Conservation (phyloP, 2,329 filamentous ascomycete genomes). For the Aureobasidium namibiae region DNA sequence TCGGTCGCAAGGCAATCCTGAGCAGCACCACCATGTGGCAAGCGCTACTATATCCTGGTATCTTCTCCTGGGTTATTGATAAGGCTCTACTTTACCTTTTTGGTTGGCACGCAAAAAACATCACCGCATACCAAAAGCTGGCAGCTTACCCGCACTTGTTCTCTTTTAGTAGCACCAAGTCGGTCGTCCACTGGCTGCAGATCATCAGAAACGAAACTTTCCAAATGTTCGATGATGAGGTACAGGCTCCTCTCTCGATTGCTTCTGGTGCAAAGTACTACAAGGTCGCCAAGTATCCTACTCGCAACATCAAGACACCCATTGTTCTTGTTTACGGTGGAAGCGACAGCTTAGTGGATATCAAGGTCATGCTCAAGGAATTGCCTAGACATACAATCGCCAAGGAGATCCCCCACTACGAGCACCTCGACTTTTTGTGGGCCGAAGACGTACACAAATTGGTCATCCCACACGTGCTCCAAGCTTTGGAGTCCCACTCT, state of each 20-base stretch:
- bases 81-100: conserved; percentile 75
- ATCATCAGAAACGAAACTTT: conserved; percentile 95
- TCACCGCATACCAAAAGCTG: conserved; percentile 78
- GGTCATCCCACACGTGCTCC: conserved; percentile 87
- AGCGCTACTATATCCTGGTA: conserved; percentile 84
- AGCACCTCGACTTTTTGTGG: conserved; percentile 96
- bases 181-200: conserved; percentile 98
- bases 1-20: conserved; percentile 83
- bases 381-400: conserved; percentile 77
- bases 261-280: conserved; percentile 74
- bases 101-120: conserved; percentile 80
- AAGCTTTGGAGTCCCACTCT: conserved; percentile 66
- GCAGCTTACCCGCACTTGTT: conserved; percentile 94
- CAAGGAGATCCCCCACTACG: conserved; percentile 82
- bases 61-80: conserved; percentile 85
- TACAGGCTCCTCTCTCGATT: conserved; percentile 66
- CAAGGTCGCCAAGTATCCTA: conserved; percentile 93
- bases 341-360: conserved; percentile 88
- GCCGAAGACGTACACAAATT: conserved; percentile 72
- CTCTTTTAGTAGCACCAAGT: conserved; percentile 94
- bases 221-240: conserved; percentile 97
- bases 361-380: conserved; percentile 83
- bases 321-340: conserved; percentile 91
- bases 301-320: conserved; percentile 91
- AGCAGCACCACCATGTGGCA: conserved; percentile 97